Evolutionary conservation across 2,329 filamentous ascomycete species (phyloP).

Genomic region (Diplodia corticola): DNA sequence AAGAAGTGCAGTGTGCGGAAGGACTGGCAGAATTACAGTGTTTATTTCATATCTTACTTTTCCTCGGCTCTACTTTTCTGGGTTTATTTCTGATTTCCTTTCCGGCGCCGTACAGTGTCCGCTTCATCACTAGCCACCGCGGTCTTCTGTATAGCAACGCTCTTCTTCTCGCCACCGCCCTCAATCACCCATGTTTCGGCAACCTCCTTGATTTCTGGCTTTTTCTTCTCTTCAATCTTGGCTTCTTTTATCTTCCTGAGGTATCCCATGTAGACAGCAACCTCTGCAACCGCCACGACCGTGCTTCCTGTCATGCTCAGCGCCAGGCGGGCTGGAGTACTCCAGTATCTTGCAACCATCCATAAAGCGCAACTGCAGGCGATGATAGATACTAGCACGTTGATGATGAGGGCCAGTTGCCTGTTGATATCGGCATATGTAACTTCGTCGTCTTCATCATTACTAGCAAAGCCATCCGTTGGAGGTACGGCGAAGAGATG

Average conservation of each 20-base stretch:
- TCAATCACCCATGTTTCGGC: constrained; percentile 68
- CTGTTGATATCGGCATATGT: constrained; percentile 73
- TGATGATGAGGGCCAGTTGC: constrained; percentile 83
- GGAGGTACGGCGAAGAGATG: constrained; percentile 49
- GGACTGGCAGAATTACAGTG: background rate
- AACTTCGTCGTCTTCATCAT: constrained; percentile 58
- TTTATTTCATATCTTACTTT: background rate
- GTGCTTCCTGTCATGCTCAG: constrained; percentile 70
- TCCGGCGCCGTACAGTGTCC: background rate
- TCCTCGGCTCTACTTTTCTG: too few relatives aligned
- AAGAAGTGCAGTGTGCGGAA: background rate
- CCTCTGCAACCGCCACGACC: constrained; percentile 72
- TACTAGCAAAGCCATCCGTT: constrained; percentile 32
- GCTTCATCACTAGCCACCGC: background rate
- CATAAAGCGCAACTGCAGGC: constrained; percentile 76
- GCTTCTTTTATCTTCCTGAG: constrained; percentile 69
- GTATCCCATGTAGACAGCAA: constrained; percentile 75
- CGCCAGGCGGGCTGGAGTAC: constrained; percentile 66
- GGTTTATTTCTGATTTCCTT: background rate
- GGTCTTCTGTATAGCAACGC: background rate
- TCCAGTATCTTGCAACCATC: constrained; percentile 77
- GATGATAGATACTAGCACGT: constrained; percentile 83
- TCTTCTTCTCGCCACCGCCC: background rate
- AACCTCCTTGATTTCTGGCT: constrained; percentile 67
- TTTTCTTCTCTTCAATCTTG: constrained; percentile 61